phyloP scores from a whole-genome alignment of 345 rosid genomes.

The Populus tremula region DNA sequence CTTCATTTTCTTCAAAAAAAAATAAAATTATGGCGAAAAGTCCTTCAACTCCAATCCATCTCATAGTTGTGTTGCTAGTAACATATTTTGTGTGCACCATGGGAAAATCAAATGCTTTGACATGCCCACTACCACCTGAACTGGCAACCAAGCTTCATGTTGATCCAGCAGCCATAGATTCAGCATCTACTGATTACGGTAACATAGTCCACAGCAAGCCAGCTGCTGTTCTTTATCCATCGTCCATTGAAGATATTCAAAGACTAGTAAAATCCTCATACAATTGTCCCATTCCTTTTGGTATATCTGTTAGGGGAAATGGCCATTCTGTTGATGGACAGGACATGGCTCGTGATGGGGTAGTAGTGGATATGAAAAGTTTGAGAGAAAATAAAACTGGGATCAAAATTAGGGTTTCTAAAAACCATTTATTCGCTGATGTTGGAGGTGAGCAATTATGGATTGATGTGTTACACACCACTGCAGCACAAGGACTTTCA shows the following conservation, averaged over 20 bases:
- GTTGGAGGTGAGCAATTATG: constrained; percentile 26
- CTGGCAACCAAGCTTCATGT: background rate
- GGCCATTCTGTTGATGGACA: constrained; percentile 26
- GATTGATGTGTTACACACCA: constrained; percentile 23
- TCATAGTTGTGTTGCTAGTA: background rate
- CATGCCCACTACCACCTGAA: constrained; percentile 13
- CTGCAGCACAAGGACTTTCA: constrained; percentile 6
- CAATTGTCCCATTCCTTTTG: constrained; percentile 14
- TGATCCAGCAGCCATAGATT: background rate
- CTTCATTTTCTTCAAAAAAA: background rate
- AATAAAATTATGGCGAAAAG: background rate
- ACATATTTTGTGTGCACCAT: background rate
- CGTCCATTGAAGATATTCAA: constrained; percentile 8
- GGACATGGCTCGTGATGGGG: constrained; percentile 15
- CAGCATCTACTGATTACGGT: constrained; percentile 22
- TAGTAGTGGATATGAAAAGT: constrained; percentile 17
- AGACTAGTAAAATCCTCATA: constrained; percentile 12
- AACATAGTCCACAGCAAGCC: constrained; percentile 25
- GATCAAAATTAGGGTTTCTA: background rate
- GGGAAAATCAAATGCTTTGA: background rate
- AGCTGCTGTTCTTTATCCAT: constrained; percentile 22
- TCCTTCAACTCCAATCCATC: background rate
- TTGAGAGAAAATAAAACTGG: background rate
- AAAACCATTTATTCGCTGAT: constrained; percentile 4
- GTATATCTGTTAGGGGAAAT: constrained; percentile 18